These are phyloP conservation scores for Boletus huronensis DNA, from an alignment of 768 basidiomycete genomes.

Conservation along the genomic window DNA sequence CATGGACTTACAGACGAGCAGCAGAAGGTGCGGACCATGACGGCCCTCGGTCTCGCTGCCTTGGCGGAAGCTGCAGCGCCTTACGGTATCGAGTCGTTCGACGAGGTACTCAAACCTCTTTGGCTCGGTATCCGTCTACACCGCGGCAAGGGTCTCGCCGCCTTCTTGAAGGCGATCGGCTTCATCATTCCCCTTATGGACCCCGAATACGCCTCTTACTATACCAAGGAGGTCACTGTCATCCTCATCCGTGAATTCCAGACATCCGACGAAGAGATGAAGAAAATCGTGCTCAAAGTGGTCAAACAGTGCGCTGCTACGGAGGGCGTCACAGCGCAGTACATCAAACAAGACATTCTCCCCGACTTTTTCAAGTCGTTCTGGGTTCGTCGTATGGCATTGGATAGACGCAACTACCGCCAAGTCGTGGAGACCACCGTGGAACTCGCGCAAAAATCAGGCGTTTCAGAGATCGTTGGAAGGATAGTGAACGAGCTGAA, in stretches of 20 bases:
- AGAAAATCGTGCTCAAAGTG: slow-evolving; percentile 98
- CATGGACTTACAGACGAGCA: slow-evolving; percentile 76
- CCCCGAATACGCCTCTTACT: slow-evolving; percentile 98
- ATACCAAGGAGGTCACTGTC: slow-evolving; percentile 96
- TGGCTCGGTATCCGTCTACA: slow-evolving; percentile 78
- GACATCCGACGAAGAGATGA: slow-evolving; percentile 99
- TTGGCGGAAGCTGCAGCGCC: slow-evolving; percentile 96
- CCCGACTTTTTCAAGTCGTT: slow-evolving; percentile 99
- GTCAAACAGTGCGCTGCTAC: slow-evolving; percentile 99
- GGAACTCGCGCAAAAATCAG: slow-evolving; percentile 95
- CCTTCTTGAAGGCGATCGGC: slow-evolving; percentile 89
- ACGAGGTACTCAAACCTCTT: slow-evolving; percentile 82
- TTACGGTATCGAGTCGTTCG: slow-evolving; percentile 99
- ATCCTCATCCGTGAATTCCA: slow-evolving; percentile 98
- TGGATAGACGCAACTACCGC: slow-evolving; percentile 92
- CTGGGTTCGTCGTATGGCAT: slow-evolving; percentile 97
- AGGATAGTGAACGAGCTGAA: slow-evolving; percentile 65
- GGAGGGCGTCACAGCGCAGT: slow-evolving; percentile 93
- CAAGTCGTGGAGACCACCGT: slow-evolving; percentile 99
- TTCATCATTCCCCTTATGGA: slow-evolving; percentile 99
- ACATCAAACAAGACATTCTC: slow-evolving; percentile 96
- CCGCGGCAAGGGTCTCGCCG: slow-evolving; percentile 74
- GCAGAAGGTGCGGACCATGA: slow-evolving; percentile 80
- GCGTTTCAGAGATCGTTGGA: slow-evolving; percentile 94
- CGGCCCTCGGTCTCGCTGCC: slow-evolving; percentile 76